Evolutionary conservation across 768 basidiomycete genomes (phyloP), one percentile per base, ranked within the genome.

Genomic region (Pleurotus citrinopileatus): DNA sequence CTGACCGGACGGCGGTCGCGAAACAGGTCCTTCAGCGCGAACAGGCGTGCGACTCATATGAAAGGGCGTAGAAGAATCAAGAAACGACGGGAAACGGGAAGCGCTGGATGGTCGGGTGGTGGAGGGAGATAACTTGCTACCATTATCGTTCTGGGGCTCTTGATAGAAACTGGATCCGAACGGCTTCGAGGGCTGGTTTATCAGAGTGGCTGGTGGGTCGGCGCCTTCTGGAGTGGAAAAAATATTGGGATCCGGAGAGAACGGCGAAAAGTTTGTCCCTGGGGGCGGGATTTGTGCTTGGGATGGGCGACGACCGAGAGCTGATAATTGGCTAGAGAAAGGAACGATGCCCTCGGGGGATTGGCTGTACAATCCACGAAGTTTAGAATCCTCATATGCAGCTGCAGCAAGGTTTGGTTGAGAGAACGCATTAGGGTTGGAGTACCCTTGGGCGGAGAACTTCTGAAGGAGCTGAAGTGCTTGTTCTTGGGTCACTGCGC

Each of bases 211-310:
- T 38, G 67, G 65, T 59, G 66, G 57, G 40, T 65, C 66, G 55
- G 76, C 72, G 19, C 34, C 27, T 23, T 51, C 48, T 19, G 29
- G 19, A 3, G 67, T 59, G 20, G 67, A 63, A 61, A 71, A 71
- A 19, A 74, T 66, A 58, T 80, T 85, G 7, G 86, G 83, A 60
- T 91, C 89, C 7, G 89, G 89, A 1, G 89, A 91, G 70, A 91
- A 91, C 2, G 89, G 89, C 5, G 87, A 86, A 66, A 91, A 91
- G 55, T 67, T 73, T 17, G 73, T 70, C 46, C 66, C 68, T 3
- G 67, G 51, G 42, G 73, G 71, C 40, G 71, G 68, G 13, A 70
- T 57, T n/a, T 72, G 73, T 9, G 70, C 63, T 37, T 69, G 71
- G 2, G 66, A 60, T 13, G 59, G 53, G 57, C 59, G 65, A 17